Conservation (phyloP, 1,139 yeast genomes). For the Hyphopichia pseudoburtonii region DNA sequence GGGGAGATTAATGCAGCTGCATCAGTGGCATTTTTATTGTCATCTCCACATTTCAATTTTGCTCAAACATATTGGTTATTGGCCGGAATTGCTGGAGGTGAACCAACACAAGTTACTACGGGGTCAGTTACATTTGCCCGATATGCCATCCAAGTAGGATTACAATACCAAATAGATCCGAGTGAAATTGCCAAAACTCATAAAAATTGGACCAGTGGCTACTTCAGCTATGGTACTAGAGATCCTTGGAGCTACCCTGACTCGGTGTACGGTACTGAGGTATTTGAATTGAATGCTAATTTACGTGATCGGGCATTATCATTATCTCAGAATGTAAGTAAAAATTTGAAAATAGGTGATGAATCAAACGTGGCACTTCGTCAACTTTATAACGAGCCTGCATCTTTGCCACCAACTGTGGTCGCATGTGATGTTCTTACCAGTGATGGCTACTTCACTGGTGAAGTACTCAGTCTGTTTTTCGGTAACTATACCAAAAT, state of each 20-base stretch:
- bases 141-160: slow-evolving; percentile 61
- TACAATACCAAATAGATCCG: slow-evolving; percentile 55
- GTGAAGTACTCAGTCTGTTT: slow-evolving; percentile 49
- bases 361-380: slow-evolving; percentile 44
- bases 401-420: slow-evolving; percentile 47
- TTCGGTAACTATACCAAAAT: slow-evolving; percentile 48
- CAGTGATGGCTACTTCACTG: slow-evolving; percentile 61
- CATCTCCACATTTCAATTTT: slow-evolving; percentile 57
- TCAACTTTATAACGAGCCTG: slow-evolving; percentile 50
- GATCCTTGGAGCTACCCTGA: slow-evolving; percentile 53
- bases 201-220: slow-evolving; percentile 61
- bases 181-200: slow-evolving; percentile 47
- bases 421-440: slow-evolving; percentile 61
- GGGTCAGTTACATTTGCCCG: slow-evolving; percentile 64
- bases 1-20: slow-evolving; percentile 70
- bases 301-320: slow-evolving; percentile 58
- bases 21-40: slow-evolving; percentile 53
- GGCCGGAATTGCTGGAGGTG: slow-evolving; percentile 70
- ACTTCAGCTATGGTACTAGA: slow-evolving; percentile 55
- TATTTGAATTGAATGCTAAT: slow-evolving; percentile 59
- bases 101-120: slow-evolving; percentile 45
- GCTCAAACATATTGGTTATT: slow-evolving; percentile 59
- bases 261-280: slow-evolving; percentile 62
- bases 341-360: slow-evolving; percentile 46
- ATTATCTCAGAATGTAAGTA: slow-evolving; percentile 43